Base-by-base conservation (phyloP, 2,329 filamentous ascomycete species). In the Sarocladiaceae sp. region DNA sequence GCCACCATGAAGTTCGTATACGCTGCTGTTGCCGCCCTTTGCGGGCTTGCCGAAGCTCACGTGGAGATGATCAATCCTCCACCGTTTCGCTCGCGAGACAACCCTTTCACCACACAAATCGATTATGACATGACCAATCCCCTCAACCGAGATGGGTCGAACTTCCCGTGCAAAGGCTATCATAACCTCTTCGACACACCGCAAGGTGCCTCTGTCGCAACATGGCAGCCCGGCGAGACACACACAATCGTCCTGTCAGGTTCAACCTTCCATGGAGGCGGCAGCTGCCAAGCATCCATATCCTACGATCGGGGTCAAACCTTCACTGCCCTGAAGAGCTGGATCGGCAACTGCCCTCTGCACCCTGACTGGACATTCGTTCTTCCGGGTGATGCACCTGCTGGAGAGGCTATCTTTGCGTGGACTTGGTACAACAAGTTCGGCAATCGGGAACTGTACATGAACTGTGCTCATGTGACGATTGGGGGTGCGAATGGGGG, bases 401-500 rank as follows among this genome's bases (percentile, higher is more conserved):
- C 58, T 0, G 71, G 80, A n/a, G 56, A 59, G 54, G 80, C 77
- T 7, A 62, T 86, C 1, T 69, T 87, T 12, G 77, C 76, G 2
- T 87, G 84, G 84, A 79, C 78, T 3, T 82, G 78, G 79, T 82
- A 83, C 65, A 84, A 84, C 65, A 74, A 76, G 54, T 58, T 82
- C 23, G 83, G 83, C 1, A 85, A 84, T 60, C 73, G 83, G 17
- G 83, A 87, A 61, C 84, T 86, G 76, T 88, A 87, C 70, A 85
- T 85, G 80, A 84, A 86, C 64, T 87, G 83, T 58, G 83, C 82
- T 0, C 74, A 76, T 6, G 74, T 86, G 23, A 73, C 73, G n/a
- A 78, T 85, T 42, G 50, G 55, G 22, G 44, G 44, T 7, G 44
- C 4, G n/a, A 48, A 48, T 37, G 47, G 29, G 12, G 31, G 26